Evolutionary conservation across 1,284 basidiomycete genomes (phyloP), one percentile per base, ranked within the genome.

Genomic region (Anthracocystis setariae): DNA sequence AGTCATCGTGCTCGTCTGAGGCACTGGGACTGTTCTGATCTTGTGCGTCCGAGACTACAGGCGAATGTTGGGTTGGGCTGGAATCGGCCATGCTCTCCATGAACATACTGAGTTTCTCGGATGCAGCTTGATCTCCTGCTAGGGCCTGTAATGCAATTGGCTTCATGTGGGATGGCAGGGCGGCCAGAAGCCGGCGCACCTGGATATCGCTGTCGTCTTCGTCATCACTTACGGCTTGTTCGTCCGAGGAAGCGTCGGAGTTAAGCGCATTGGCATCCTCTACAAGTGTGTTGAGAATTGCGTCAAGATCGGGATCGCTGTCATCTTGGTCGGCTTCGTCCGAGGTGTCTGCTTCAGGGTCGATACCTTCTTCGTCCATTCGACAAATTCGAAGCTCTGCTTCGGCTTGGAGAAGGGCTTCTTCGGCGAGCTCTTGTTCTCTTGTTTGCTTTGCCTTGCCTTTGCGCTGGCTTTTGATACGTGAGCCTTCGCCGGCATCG

Each of bases 401-500:
- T 47, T 72, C 51, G 9, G 69, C 69, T 40, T 66, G 63, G 3
- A 66, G 59, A 9, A 72, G 48, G 7, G 69, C 69, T n/a, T 67
- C 58, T 46, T 72, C 63, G 9, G 69, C 69, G 3, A 66, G 63
- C 32, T 74, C 76, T 57, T 73, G 69, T 8, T 58, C 73, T 5
- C 51, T 39, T 2, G 76, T 79, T 55, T 73, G 65, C 33, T 71
- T 73, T 2, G 61, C 77, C 49, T 79, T 79, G 38, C 78, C 78
- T 48, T 79, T 79, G 42, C 78, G 46, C 45, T 61, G 51, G n/a
- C 63, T 60, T 25, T 54, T 62, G 18, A 25, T 40, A 20, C 60
- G 51, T 9, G 46, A 50, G 5, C 60, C 73, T 49, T 77, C 76
- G 15, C 76, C 78, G 3, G 69, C 53, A 15, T 52, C 60, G 1